These are phyloP conservation scores for Orbilia oligospora DNA, from an alignment of 2,329 filamentous ascomycete species.

Conservation along the genomic window DNA sequence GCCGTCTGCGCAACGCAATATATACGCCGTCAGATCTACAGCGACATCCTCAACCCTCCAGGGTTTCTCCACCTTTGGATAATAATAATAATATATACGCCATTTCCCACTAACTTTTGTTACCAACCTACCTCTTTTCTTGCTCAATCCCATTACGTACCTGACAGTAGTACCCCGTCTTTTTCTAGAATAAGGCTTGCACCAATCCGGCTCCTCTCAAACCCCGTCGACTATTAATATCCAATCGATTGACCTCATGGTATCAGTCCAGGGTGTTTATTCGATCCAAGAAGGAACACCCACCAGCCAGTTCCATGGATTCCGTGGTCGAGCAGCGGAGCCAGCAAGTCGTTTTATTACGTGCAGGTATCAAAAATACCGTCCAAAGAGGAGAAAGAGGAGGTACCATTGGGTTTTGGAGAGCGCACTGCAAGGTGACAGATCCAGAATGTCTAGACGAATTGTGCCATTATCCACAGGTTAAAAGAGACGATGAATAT, in stretches of 20 bases:
- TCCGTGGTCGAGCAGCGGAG: conserved; percentile 1
- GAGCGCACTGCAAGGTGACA: conserved; percentile 20
- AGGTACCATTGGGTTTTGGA: neutral
- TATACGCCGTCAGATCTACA: conserved; percentile 7
- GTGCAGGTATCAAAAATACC: conserved; percentile 34
- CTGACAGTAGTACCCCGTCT: conserved; percentile 30
- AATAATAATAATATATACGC: conserved; percentile 5
- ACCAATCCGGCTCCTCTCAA: conserved; percentile 22
- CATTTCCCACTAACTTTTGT: conserved; percentile 10
- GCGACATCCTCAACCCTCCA: conserved; percentile 12
- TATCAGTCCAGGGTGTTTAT: conserved; percentile 30
- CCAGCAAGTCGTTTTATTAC: conserved; percentile 25
- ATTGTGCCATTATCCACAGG: conserved; percentile 25
- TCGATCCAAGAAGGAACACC: conserved; percentile 26
- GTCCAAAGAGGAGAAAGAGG: conserved; percentile 7
- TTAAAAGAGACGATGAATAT: conserved; percentile 20
- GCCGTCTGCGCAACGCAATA: conserved; percentile 48
- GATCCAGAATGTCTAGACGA: conserved; percentile 34
- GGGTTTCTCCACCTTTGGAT: conserved; percentile 6
- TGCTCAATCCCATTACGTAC: conserved; percentile 47
- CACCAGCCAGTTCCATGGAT: conserved; percentile 3
- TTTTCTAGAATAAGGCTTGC: conserved; percentile 25
- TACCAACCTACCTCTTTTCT: neutral
- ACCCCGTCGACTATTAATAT: conserved; percentile 32
- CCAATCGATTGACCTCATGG: conserved; percentile 60